Evolutionary conservation across 1,139 yeast species (phyloP).

Genomic region (Diutina siamensis): DNA sequence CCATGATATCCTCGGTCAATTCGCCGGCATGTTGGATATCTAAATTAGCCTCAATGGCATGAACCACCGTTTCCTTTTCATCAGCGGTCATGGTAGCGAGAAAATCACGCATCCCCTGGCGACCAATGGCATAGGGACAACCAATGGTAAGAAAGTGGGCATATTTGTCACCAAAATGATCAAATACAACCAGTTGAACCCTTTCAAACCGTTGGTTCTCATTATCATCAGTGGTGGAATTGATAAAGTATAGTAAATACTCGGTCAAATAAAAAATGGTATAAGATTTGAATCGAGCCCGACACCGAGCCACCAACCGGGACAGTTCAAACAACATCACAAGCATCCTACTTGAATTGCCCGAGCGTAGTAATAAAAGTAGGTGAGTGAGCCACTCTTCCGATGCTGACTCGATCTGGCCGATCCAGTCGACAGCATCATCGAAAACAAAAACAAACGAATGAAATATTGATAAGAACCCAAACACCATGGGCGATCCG

Average conservation of each 20-base stretch:
- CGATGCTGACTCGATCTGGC: not conserved
- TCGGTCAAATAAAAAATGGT: not conserved
- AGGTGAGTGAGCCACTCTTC: not conserved
- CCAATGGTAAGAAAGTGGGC: not conserved
- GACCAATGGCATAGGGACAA: not conserved
- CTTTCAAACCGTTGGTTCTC: not conserved
- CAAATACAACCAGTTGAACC: not conserved
- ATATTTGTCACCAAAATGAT: not conserved
- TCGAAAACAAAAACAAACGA: not conserved
- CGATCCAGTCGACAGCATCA: not conserved
- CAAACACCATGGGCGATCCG: not conserved
- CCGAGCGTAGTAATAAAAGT: not conserved
- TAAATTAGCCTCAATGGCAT: not conserved
- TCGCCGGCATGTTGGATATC: not conserved
- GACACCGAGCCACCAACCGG: conserved; percentile 3
- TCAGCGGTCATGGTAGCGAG: not conserved
- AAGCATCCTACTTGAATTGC: not conserved
- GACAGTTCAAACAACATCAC: not conserved
- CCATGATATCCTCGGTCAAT: not conserved
- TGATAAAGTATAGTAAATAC: not conserved
- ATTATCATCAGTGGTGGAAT: not conserved
- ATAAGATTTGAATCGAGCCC: not conserved
- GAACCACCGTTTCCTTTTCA: not conserved
- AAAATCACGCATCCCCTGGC: not conserved
- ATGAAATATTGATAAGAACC: not conserved